Percentiles rank a stretch among this genome's conserved stretches.
These are phyloP conservation scores for Amylocystis lapponica DNA, from an alignment of 768 basidiomycete species.

Conservation along the genomic window DNA sequence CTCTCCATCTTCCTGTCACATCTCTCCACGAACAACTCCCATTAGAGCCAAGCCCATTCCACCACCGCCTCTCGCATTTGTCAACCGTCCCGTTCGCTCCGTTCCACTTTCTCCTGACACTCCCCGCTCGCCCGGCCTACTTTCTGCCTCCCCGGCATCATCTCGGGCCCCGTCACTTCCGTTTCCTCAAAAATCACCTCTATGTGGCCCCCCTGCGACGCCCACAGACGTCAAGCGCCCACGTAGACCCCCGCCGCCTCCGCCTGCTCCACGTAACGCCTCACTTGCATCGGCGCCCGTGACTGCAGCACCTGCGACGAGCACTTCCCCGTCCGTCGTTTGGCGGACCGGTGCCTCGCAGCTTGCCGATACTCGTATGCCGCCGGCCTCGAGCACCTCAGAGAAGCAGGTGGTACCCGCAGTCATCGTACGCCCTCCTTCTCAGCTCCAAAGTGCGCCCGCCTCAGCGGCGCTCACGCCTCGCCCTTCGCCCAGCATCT, in stretches of 20 bases:
- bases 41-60: not conserved
- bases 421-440: no score
- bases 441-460: no score
- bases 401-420: no score
- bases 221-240: not conserved
- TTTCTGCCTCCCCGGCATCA: not conserved
- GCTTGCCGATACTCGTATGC: no score
- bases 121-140: not conserved
- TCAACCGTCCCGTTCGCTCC: conserved; percentile 12
- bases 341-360: not conserved
- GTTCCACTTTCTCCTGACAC: not conserved
- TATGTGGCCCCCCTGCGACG: not conserved
- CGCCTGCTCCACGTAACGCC: conserved; percentile 1
- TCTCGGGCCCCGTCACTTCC: no score
- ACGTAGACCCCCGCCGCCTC: conserved; percentile 7
- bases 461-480: no score
- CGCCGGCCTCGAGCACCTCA: not conserved
- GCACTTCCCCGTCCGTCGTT: not conserved
- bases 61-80: conserved; percentile 4
- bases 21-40: not conserved
- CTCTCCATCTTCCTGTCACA: not conserved
- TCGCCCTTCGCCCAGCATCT: no score
- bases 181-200: conserved; percentile 1
- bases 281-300: not conserved
- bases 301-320: not conserved